These are phyloP conservation scores for Globisporangium sylvaticum DNA, from an alignment of 352 stramenopile genomes.

Conservation along the genomic window DNA sequence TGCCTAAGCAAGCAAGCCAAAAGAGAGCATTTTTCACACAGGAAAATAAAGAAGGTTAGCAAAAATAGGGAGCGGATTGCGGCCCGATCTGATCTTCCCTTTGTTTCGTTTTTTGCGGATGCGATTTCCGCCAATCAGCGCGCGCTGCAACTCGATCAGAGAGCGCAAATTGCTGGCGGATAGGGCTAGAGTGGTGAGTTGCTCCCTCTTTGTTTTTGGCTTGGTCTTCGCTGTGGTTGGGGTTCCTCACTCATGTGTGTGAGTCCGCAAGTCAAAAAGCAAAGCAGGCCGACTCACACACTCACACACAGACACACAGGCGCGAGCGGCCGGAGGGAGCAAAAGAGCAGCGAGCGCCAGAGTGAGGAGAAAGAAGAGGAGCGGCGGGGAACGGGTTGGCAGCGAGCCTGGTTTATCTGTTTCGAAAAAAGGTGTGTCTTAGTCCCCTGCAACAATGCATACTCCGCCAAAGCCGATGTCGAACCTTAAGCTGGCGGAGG, in stretches of 20 bases:
- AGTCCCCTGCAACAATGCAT: not conserved
- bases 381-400: not conserved
- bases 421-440: not conserved
- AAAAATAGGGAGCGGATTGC: not conserved
- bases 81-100: not conserved
- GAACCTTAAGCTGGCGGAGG: not conserved
- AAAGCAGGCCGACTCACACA: not conserved
- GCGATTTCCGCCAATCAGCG: not conserved
- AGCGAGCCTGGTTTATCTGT: not conserved
- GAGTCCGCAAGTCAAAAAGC: not conserved
- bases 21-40: not conserved
- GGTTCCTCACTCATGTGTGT: not conserved
- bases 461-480: not conserved
- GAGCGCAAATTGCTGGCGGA: not conserved
- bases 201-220: not conserved
- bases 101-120: not conserved
- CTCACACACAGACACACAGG: not conserved
- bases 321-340: not conserved
- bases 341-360: not conserved
- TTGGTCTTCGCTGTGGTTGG: not conserved
- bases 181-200: not conserved
- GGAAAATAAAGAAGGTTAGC: constrained; percentile 8
- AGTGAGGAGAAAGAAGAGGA: constrained; percentile 1
- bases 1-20: too few species aligned
- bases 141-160: not conserved